These are phyloP conservation scores for Auxenochlorella pyrenoidosa DNA, from an alignment of 139 green algal genomes.

Conservation along the genomic window DNA sequence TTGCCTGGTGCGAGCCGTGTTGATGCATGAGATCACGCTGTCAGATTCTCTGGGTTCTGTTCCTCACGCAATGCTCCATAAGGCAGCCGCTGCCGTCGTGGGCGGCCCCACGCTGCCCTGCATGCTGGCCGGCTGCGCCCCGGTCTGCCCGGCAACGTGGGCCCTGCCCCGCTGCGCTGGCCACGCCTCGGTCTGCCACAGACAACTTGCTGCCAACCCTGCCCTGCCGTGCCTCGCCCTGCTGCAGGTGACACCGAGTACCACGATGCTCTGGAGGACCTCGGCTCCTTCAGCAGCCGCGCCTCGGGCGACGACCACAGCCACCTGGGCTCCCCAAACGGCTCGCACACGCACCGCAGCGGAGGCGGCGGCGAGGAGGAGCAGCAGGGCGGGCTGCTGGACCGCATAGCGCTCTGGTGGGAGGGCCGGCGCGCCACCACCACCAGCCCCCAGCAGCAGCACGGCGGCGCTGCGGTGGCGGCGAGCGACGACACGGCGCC, in stretches of 20 bases:
- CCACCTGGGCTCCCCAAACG: background rate
- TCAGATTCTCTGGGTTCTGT: too few species aligned
- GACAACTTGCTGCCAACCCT: background rate
- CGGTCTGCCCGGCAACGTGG: too few species aligned
- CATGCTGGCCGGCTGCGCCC: too few species aligned
- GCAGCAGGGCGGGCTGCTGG: background rate
- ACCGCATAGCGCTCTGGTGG: constrained; percentile 14
- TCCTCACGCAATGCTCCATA: too few species aligned
- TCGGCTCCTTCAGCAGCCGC: background rate
- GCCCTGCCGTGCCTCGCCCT: background rate
- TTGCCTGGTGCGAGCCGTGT: too few species aligned
- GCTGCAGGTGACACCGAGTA: constrained; percentile 16
- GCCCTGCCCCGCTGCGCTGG: too few species aligned
- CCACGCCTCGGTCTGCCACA: too few species aligned
- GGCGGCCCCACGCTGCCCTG: too few species aligned
- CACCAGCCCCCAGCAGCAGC: background rate
- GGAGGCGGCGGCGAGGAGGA: background rate
- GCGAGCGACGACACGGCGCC: background rate
- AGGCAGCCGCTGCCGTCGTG: too few species aligned
- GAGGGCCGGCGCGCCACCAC: background rate
- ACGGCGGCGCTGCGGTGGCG: background rate
- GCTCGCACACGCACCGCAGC: background rate
- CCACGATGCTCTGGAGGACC: constrained; percentile 25
- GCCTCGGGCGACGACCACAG: background rate
- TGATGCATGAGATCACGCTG: too few species aligned